Percentiles rank a stretch among this genome's conserved stretches.
Conservation (phyloP, 169 alveolate species). For the Plasmodium gallinaceum region DNA sequence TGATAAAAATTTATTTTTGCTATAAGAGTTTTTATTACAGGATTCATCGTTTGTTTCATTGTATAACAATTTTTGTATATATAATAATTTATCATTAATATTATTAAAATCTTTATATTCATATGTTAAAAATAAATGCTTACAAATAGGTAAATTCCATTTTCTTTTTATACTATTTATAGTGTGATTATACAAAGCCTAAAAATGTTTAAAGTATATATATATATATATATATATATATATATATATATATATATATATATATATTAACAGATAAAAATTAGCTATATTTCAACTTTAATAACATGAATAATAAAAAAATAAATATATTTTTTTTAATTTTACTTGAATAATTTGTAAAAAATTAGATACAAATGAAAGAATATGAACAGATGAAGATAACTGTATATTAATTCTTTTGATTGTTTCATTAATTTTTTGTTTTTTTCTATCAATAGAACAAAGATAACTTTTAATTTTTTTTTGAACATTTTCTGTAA, state of each 20-base stretch:
- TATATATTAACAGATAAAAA: neutral
- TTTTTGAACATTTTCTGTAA: constrained; percentile 54
- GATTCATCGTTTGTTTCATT: neutral
- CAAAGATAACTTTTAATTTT: constrained; percentile 24
- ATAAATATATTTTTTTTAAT: too few relatives aligned
- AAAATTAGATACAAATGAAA: constrained; percentile 74
- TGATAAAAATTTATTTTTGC: neutral
- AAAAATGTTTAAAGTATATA: neutral
- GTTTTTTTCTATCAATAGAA: constrained; percentile 41
- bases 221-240: neutral
- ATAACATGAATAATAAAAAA: too few relatives aligned
- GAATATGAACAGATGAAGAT: constrained; percentile 73
- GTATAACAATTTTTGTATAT: constrained; percentile 34
- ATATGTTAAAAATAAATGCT: constrained; percentile 53
- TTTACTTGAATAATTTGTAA: constrained; percentile 68
- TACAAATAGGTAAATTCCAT: constrained; percentile 67
- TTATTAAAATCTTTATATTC: constrained; percentile 14
- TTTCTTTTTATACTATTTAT: constrained; percentile 44
- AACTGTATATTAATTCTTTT: constrained; percentile 39
- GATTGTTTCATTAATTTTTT: constrained; percentile 39
- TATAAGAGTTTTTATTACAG: neutral
- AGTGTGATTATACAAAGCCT: constrained; percentile 77
- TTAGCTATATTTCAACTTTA: neutral
- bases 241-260: neutral
- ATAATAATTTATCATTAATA: constrained; percentile 21